Evolutionary conservation across 1,284 basidiomycete genomes (phyloP).

Genomic region (Rhodotorula sp.): DNA sequence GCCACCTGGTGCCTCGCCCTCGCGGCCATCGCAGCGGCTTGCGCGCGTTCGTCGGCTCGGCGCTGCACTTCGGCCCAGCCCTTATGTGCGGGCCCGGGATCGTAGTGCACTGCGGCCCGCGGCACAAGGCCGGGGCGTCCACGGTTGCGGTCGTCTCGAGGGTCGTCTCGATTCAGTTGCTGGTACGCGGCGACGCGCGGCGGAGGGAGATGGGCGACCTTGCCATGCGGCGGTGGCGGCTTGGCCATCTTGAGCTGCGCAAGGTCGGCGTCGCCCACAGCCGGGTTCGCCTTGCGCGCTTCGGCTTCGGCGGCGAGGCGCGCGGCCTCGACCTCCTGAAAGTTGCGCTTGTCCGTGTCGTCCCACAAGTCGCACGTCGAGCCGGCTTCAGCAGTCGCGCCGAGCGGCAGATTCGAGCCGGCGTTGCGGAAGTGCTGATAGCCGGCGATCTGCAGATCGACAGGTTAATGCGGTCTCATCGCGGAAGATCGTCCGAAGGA

Average conservation of each 20-base stretch:
- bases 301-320: slow-evolving; percentile 27
- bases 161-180: not conserved
- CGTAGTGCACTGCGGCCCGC: no score
- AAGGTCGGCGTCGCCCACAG: slow-evolving; percentile 31
- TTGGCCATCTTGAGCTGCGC: slow-evolving; percentile 25
- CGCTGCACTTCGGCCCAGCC: no score
- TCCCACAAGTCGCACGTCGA: slow-evolving; percentile 38
- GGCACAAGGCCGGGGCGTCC: no score
- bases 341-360: slow-evolving; percentile 24
- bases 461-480: not conserved
- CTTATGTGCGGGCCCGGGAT: no score
- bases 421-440: slow-evolving; percentile 42
- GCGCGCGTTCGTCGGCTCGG: no score
- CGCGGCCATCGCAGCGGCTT: no score
- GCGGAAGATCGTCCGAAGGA: not conserved
- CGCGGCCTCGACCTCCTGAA: slow-evolving; percentile 40
- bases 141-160: not conserved
- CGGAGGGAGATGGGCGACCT: slow-evolving; percentile 18
- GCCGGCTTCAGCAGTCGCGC: not conserved
- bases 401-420: slow-evolving; percentile 17
- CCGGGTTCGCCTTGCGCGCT: slow-evolving; percentile 22
- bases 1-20: not conserved
- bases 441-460: slow-evolving; percentile 5
- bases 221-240: not conserved
- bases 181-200: slow-evolving; percentile 2